Percentiles rank a stretch among this genome's conserved stretches.
Evolutionary conservation across 2,329 filamentous ascomycete species (phyloP).

Genomic region (Aschersonia sp.): DNA sequence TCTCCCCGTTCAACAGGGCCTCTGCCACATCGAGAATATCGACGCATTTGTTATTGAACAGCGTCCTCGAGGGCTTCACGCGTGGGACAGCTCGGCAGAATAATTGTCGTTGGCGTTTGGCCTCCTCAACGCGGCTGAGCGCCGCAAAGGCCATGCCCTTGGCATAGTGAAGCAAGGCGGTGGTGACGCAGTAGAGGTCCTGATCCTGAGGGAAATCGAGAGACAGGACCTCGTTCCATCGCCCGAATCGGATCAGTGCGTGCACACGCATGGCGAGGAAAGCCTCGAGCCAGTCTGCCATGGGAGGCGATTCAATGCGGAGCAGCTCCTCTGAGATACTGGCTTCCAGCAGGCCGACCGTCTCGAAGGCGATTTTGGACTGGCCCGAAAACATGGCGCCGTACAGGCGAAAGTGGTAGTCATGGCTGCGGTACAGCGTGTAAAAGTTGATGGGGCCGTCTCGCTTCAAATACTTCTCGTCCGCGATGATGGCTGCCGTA

Average conservation of each 20-base stretch:
- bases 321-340: slow-evolving; percentile 50
- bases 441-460: slow-evolving; percentile 58
- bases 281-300: slow-evolving; percentile 67
- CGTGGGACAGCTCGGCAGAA: slow-evolving; percentile 35
- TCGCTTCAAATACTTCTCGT: slow-evolving; percentile 47
- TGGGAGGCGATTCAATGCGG: slow-evolving; percentile 49
- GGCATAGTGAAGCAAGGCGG: slow-evolving; percentile 53
- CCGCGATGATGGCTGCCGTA: slow-evolving; percentile 47
- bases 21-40: slow-evolving; percentile 48
- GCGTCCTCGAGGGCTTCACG: slow-evolving; percentile 43
- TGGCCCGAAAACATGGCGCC: slow-evolving; percentile 65
- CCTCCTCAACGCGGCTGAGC: slow-evolving; percentile 36
- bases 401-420: slow-evolving; percentile 64
- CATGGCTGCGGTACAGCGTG: slow-evolving; percentile 58
- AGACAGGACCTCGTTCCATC: slow-evolving; percentile 50
- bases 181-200: slow-evolving; percentile 52
- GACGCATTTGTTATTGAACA: slow-evolving; percentile 23
- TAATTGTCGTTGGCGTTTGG: slow-evolving; percentile 30
- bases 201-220: slow-evolving; percentile 41
- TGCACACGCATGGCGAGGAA: slow-evolving; percentile 56
- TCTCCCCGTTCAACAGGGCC: slow-evolving; percentile 60
- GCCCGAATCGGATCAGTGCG: slow-evolving; percentile 57
- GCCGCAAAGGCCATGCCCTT: slow-evolving; percentile 53
- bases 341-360: slow-evolving; percentile 41
- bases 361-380: slow-evolving; percentile 45